Conservation (phyloP, 2,329 filamentous ascomycete genomes). For the Periconia macrospinosa region DNA sequence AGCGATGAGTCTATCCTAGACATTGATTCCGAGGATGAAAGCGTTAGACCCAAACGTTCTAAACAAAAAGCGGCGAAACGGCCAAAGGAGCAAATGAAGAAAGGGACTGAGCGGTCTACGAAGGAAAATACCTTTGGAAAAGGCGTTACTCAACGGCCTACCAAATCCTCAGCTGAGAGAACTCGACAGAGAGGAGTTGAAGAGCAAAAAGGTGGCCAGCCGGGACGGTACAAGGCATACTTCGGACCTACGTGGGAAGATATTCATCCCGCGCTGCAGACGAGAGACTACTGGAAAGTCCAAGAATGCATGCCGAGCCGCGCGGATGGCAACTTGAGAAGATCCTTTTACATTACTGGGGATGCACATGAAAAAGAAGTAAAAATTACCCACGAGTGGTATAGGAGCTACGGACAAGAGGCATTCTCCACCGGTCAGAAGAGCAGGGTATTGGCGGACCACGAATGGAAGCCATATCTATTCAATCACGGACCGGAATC, state of each 20-base stretch:
- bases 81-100: not conserved
- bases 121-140: not conserved
- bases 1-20: constrained; percentile 13
- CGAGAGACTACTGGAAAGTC: constrained; percentile 55
- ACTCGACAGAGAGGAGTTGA: constrained; percentile 32
- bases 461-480: constrained; percentile 49
- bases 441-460: constrained; percentile 34
- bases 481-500: constrained; percentile 28
- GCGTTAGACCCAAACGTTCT: not conserved
- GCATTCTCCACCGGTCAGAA: constrained; percentile 49
- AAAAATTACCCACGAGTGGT: constrained; percentile 58
- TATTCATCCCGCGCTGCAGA: constrained; percentile 50
- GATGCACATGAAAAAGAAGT: constrained; percentile 49
- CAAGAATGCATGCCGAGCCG: constrained; percentile 55
- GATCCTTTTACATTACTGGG: constrained; percentile 48
- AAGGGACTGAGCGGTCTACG: not conserved
- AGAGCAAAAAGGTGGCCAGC: constrained; percentile 34
- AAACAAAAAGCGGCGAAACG: not conserved
- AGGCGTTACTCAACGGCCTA: not conserved
- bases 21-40: constrained; percentile 8
- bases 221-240: constrained; percentile 50
- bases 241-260: constrained; percentile 57
- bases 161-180: constrained; percentile 2
- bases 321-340: constrained; percentile 41
- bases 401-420: constrained; percentile 46